phyloP scores from a whole-genome alignment of 139 green algal genomes.

The Desmodesmus armatus region DNA sequence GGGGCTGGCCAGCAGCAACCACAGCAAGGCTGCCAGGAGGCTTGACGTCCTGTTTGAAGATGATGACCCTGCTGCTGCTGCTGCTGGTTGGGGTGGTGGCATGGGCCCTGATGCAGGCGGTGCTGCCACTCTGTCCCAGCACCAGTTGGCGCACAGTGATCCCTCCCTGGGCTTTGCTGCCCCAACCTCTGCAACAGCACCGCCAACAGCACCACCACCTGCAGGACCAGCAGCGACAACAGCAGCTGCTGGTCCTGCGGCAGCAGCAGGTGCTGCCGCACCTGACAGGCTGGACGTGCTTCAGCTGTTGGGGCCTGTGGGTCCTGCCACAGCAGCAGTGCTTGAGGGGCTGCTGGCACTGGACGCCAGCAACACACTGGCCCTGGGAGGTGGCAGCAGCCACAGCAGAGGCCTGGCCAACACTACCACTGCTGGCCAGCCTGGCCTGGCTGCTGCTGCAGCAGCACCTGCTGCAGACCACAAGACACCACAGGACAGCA shows the following conservation, averaged over 20 bases:
- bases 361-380: neutral
- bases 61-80: neutral
- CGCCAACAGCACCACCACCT: neutral
- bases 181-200: neutral
- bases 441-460: neutral
- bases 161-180: neutral
- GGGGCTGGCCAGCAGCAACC: neutral
- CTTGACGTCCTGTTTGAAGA: too few relatives aligned
- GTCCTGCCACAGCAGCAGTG: neutral
- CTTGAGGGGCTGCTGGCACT: constrained; percentile 7
- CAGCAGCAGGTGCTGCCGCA: neutral
- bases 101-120: neutral
- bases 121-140: neutral
- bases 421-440: too few relatives aligned
- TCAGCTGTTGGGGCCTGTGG: neutral
- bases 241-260: neutral
- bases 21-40: neutral
- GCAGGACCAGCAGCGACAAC: neutral
- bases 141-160: neutral
- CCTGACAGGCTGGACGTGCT: neutral
- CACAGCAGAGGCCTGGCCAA: neutral
- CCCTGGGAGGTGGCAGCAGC: neutral
- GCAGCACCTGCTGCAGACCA: neutral
- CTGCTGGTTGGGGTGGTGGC: neutral
- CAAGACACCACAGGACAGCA: too few relatives aligned